phyloP scores from a whole-genome alignment of 2,329 filamentous ascomycete species.

The Pseudogymnoascus sp. region DNA sequence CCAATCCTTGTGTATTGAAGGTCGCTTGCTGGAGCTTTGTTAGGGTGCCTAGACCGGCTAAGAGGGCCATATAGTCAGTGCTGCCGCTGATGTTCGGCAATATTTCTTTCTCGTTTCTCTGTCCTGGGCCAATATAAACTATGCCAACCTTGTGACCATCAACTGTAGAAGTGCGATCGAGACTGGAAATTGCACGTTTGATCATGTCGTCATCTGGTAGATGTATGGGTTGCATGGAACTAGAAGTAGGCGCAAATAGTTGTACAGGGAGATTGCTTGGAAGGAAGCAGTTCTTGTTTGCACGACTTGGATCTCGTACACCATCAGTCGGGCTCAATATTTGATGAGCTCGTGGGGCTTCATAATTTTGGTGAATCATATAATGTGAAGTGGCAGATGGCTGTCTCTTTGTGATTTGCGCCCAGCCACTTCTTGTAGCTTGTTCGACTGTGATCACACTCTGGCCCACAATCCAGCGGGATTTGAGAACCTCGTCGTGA shows the following conservation, averaged over 20 bases:
- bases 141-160: slow-evolving; percentile 95
- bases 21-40: slow-evolving; percentile 72
- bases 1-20: slow-evolving; percentile 89
- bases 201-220: slow-evolving; percentile 53
- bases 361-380: slow-evolving; percentile 48
- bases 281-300: slow-evolving; percentile 52
- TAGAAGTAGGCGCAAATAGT: slow-evolving; percentile 41
- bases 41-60: slow-evolving; percentile 72
- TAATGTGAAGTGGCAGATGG: slow-evolving; percentile 55
- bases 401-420: slow-evolving; percentile 62
- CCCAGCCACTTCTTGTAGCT: slow-evolving; percentile 55
- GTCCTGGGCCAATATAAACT: slow-evolving; percentile 83
- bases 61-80: slow-evolving; percentile 77
- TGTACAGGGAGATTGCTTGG: slow-evolving; percentile 67
- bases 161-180: slow-evolving; percentile 82
- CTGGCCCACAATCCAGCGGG: slow-evolving; percentile 64
- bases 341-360: slow-evolving; percentile 49
- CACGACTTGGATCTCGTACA: slow-evolving; percentile 41
- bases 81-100: slow-evolving; percentile 81
- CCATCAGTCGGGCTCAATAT: slow-evolving; percentile 39
- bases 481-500: slow-evolving; percentile 58
- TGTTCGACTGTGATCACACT: slow-evolving; percentile 69
- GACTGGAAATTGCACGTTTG: slow-evolving; percentile 62
- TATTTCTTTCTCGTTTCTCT: slow-evolving; percentile 75
- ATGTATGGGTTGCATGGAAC: slow-evolving; percentile 60